Evolutionary conservation across 768 basidiomycete genomes (phyloP).

Genomic region (Amanita pseudoporphyria): DNA sequence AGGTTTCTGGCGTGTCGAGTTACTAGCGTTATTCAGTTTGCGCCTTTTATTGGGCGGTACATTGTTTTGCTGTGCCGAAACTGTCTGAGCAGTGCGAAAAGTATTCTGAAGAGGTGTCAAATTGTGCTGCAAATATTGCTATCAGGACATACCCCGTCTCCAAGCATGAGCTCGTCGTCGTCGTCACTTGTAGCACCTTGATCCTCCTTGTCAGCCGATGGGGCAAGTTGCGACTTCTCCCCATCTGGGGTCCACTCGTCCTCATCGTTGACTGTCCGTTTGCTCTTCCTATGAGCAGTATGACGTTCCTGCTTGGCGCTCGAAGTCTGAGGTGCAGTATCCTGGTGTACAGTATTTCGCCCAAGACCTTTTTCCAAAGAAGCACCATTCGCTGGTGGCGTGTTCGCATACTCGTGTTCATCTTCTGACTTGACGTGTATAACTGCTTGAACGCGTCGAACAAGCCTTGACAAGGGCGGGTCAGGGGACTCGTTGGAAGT

Average conservation of each 20-base stretch:
- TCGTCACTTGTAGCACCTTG: slow-evolving; percentile 27
- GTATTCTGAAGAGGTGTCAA: neutral
- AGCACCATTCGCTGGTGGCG: slow-evolving; percentile 3
- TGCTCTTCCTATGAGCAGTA: slow-evolving; percentile 6
- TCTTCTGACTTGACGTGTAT: slow-evolving; percentile 60
- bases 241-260: slow-evolving; percentile 18
- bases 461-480: slow-evolving; percentile 24
- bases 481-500: neutral
- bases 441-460: slow-evolving; percentile 60
- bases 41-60: slow-evolving; percentile 27
- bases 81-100: slow-evolving; percentile 6
- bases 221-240: neutral
- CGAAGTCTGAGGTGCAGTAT: neutral
- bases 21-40: slow-evolving; percentile 12
- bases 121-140: too few relatives aligned
- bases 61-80: slow-evolving; percentile 9
- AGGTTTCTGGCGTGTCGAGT: slow-evolving; percentile 1
- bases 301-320: neutral
- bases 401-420: slow-evolving; percentile 23
- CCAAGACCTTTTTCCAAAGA: neutral
- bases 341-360: neutral
- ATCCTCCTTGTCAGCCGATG: slow-evolving; percentile 16
- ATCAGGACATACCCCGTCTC: slow-evolving; percentile 35
- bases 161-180: slow-evolving; percentile 56
- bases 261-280: slow-evolving; percentile 12